Conservation (phyloP, 2,329 filamentous ascomycete genomes). For the Trichoderma hamatum region DNA sequence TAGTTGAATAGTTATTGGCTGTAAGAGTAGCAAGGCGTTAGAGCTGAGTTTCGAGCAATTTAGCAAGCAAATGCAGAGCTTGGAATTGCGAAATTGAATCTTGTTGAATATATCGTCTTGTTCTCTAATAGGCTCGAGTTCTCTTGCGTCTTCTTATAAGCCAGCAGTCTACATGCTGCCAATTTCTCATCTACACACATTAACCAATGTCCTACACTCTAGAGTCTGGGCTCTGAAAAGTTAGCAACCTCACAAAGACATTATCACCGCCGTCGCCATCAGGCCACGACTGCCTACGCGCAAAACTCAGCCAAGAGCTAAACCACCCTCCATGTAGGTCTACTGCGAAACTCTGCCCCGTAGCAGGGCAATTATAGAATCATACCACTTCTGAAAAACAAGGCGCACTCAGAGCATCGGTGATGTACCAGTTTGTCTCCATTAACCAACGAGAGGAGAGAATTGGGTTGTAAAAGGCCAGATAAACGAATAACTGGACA, state of each 20-base stretch:
- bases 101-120: neutral
- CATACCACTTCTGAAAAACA: neutral
- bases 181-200: neutral
- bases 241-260: neutral
- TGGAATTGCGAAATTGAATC: neutral
- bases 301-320: conserved; percentile 6
- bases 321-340: neutral
- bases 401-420: neutral
- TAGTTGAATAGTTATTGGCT: neutral
- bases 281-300: neutral
- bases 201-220: neutral
- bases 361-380: neutral
- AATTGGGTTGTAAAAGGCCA: neutral
- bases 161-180: neutral
- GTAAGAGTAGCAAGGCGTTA: neutral
- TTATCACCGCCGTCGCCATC: neutral
- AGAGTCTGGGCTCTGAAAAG: neutral
- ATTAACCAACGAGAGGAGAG: conserved; percentile 19
- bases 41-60: neutral
- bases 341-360: neutral
- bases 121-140: neutral
- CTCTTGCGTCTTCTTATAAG: neutral
- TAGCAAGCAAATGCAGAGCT: neutral
- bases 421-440: conserved; percentile 11
- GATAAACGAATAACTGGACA: neutral